Evolutionary conservation across 2,329 filamentous ascomycete genomes (phyloP).

Genomic region (Colletotrichum horii): DNA sequence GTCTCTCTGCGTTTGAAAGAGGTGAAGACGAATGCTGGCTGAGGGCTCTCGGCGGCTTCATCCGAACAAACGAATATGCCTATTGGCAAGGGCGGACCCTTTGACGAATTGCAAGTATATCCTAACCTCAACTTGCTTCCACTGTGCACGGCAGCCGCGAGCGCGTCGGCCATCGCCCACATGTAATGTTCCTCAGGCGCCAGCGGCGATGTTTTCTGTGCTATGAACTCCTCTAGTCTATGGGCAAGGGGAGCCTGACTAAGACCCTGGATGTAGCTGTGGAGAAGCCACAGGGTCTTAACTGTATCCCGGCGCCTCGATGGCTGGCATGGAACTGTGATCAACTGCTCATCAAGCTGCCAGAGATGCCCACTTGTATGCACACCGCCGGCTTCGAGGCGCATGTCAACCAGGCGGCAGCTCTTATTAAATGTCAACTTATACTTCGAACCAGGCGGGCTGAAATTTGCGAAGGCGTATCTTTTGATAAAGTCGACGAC

Average conservation of each 20-base stretch:
- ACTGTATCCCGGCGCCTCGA: not conserved
- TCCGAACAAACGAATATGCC: not conserved
- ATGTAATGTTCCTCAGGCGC: not conserved
- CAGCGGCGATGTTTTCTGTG: not conserved
- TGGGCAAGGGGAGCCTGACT: not conserved
- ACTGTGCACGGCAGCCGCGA: not conserved
- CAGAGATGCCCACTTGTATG: not conserved
- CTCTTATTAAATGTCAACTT: not conserved
- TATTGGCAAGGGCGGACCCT: not conserved
- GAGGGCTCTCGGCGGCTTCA: not conserved
- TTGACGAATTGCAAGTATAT: not conserved
- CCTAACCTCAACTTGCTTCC: not conserved
- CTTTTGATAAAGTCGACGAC: not conserved
- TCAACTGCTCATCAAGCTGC: not conserved
- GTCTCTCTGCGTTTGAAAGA: not conserved
- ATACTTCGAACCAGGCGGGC: not conserved
- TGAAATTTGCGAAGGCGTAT: not conserved
- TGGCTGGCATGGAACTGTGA: not conserved
- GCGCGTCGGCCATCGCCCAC: not conserved
- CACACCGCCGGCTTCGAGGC: not conserved
- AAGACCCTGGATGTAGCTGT: not conserved
- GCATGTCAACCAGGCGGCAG: not conserved
- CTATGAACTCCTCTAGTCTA: not conserved
- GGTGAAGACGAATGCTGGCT: not conserved
- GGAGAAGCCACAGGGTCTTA: not conserved